These are phyloP conservation scores for Eucalyptus decipiens DNA, from an alignment of 345 rosid genomes.

Conservation along the genomic window DNA sequence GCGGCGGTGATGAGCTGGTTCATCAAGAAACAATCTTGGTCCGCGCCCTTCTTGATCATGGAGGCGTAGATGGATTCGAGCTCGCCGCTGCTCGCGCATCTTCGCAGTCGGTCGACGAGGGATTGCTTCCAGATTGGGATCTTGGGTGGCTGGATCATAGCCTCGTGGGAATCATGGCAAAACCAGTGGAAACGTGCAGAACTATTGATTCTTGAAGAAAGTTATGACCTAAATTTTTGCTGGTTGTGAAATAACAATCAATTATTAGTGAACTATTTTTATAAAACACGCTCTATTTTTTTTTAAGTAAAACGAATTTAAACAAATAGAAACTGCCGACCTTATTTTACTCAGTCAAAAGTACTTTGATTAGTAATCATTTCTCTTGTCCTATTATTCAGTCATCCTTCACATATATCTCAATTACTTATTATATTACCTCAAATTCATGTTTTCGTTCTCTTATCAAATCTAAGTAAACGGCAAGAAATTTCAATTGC, in stretches of 20 bases:
- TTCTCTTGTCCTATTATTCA: no score
- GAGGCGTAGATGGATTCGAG: conserved; percentile 37
- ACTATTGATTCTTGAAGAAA: not conserved
- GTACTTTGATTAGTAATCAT: no score
- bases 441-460: not conserved
- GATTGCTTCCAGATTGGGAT: not conserved
- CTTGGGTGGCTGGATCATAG: not conserved
- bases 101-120: conserved; percentile 3
- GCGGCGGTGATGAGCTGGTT: conserved; percentile 61
- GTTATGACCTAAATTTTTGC: no score
- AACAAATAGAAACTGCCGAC: no score
- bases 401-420: no score
- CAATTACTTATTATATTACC: no score
- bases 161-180: not conserved
- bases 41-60: conserved; percentile 44
- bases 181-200: not conserved
- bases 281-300: no score
- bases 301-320: no score
- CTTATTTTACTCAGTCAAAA: no score
- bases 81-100: conserved; percentile 15
- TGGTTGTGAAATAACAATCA: no score
- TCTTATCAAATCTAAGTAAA: not conserved
- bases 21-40: conserved; percentile 37
- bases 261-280: no score
- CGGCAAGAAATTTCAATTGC: not conserved